Evolutionary conservation across 106 monocot genomes (phyloP).

Genomic region (Dendrobium officinale): DNA sequence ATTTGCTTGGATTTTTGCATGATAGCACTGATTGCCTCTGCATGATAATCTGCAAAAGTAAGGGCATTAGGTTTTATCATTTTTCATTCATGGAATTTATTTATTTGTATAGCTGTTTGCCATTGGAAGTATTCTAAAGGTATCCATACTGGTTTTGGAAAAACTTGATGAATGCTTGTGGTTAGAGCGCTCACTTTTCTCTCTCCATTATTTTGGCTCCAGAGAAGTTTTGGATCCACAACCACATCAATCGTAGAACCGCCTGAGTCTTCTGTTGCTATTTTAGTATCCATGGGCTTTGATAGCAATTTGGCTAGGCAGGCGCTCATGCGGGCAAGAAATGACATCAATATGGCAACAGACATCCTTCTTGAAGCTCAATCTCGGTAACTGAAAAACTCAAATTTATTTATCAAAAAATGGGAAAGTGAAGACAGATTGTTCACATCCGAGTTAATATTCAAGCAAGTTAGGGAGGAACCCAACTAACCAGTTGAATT

Average conservation of each 20-base stretch:
- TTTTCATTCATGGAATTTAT: neutral
- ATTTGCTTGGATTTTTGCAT: too few relatives aligned
- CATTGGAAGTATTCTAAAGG: neutral
- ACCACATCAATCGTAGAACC: constrained; percentile 29
- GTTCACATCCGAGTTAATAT: neutral
- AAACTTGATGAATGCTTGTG: neutral
- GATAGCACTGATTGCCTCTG: neutral
- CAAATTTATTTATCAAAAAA: neutral
- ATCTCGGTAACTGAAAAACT: neutral
- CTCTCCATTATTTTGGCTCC: constrained; percentile 8
- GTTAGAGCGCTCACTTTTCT: neutral
- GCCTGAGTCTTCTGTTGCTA: constrained; percentile 63
- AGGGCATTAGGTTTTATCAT: neutral
- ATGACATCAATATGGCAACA: constrained; percentile 70
- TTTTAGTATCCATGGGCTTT: constrained; percentile 79
- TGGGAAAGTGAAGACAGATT: neutral
- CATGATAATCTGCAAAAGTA: neutral
- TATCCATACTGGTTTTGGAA: neutral
- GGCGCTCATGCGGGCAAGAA: constrained; percentile 56
- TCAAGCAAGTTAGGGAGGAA: neutral
- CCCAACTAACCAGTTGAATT: neutral
- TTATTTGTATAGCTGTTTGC: too few relatives aligned
- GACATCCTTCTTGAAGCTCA: constrained; percentile 78
- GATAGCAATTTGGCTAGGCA: constrained; percentile 64
- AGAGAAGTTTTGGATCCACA: constrained; percentile 26